phyloP scores from a whole-genome alignment of 345 rosid species.

The Pugionium dolabratum region DNA sequence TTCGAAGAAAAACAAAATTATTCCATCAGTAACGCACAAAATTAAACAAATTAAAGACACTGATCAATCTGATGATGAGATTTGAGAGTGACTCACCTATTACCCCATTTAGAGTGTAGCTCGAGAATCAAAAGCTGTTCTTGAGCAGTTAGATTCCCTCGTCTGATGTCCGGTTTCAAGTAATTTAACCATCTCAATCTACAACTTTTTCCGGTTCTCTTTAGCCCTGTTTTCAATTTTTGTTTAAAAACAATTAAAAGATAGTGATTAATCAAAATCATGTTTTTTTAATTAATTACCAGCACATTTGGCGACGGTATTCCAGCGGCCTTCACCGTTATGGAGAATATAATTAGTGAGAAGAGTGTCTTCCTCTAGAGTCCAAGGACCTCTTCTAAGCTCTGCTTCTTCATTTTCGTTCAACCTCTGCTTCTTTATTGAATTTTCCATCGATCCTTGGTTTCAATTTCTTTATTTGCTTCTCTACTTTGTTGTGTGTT shows the following conservation, averaged over 20 bases:
- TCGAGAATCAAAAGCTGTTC: conserved; percentile 86
- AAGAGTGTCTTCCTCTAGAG: conserved; percentile 80
- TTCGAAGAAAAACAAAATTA: conserved; percentile 18
- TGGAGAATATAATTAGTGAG: conserved; percentile 64
- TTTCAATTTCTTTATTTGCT: background rate
- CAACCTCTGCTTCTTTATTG: conserved; percentile 46
- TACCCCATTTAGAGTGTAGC: conserved; percentile 93
- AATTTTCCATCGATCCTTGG: conserved; percentile 16
- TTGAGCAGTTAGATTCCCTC: conserved; percentile 82
- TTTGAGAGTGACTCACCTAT: conserved; percentile 51
- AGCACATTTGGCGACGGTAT: conserved; percentile 70
- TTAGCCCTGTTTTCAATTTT: conserved; percentile 50
- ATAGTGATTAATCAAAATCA: background rate
- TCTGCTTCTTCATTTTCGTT: conserved; percentile 36
- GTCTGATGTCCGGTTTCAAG: conserved; percentile 82
- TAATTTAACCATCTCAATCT: conserved; percentile 92
- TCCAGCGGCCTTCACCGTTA: conserved; percentile 95
- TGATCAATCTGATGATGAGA: background rate
- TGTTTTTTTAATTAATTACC: conserved; percentile 42
- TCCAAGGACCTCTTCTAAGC: conserved; percentile 86
- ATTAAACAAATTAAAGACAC: background rate
- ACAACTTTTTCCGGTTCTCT: conserved; percentile 92
- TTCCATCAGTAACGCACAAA: too few species aligned
- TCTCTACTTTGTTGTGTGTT: too few species aligned
- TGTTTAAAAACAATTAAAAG: background rate